Base-by-base conservation (phyloP, 352 stramenopile species). In the Phytophthora kernoviae region DNA sequence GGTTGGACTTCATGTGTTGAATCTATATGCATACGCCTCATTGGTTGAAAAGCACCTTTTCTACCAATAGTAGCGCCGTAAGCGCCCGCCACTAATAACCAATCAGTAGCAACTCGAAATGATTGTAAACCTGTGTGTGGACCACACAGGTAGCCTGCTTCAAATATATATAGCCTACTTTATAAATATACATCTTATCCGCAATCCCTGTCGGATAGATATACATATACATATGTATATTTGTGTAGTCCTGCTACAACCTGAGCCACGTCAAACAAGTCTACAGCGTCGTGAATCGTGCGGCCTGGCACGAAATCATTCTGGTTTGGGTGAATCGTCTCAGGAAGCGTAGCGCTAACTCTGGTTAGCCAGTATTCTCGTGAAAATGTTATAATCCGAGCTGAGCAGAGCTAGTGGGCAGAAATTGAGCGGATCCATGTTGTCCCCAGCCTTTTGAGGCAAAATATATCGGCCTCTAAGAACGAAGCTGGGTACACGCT, bases 361-460 rank as follows among this genome's bases (percentile, higher is more conserved):
- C n/a, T 15, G 5, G 47, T 50, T 0, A n/a, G 33, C 27, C 0
- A 57, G n/a, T 4, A 54, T 37, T 0, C 46, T 14, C 2, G 47
- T 54, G 2, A 64, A 3, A 1, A 58, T 52, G 4, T 64, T 64
- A 33, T 64, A 64, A 14, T 64, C 47, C 0, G 47, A 49, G 34
- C 58, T 40, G 1, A 58, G 33, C 5, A 64, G 14, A 1, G 47
- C 56, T 3, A 64, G 27, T 5, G 56, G 30, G 4, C 47, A 20
- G 17, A 43, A 64, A 12, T 48, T 64, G 0, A 64, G 40, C 4
- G 56, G 22, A 15, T 58, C 42, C 3, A 4, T 3, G 0, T 1
- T 9, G 5, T 21, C 32, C 5, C 40, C 39, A 12, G 15, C 4
- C 12, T 64, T 58, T 52, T 58, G 0, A 64, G 5, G 20, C 56